Conservation (phyloP, 208 protist species). For the Novymonas esmeraldas region DNA sequence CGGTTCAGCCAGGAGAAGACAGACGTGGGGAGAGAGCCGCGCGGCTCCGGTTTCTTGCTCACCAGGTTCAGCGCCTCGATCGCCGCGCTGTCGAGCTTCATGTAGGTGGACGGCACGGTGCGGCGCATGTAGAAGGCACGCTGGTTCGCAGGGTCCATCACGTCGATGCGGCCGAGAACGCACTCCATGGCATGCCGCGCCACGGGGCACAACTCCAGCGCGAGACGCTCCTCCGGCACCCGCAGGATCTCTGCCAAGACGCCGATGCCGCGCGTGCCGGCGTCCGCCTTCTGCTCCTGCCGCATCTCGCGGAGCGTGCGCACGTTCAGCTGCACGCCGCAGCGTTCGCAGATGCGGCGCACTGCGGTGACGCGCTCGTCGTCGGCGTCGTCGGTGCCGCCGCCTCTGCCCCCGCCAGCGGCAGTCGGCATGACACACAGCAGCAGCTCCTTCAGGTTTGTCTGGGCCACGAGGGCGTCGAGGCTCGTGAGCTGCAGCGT, state of each 20-base stretch:
- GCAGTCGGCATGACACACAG: constrained; percentile 22
- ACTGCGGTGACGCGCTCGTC: constrained; percentile 59
- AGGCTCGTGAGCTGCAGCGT: constrained; percentile 73
- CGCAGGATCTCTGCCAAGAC: constrained; percentile 73
- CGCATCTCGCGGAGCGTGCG: constrained; percentile 38
- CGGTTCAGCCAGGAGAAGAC: constrained; percentile 96
- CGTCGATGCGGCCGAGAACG: constrained; percentile 64
- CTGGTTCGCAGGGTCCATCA: constrained; percentile 71
- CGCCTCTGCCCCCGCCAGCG: constrained; percentile 10
- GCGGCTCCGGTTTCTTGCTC: constrained; percentile 79
- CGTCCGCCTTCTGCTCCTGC: constrained; percentile 29
- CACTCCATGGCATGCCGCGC: constrained; percentile 69
- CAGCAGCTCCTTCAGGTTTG: constrained; percentile 85
- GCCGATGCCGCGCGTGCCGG: constrained; percentile 27
- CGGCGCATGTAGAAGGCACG: constrained; percentile 81
- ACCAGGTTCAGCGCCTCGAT: constrained; percentile 93
- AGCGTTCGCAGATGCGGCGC: constrained; percentile 83
- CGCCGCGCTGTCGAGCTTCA: constrained; percentile 94
- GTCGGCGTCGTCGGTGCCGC: constrained; percentile 14
- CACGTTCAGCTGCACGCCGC: constrained; percentile 52
- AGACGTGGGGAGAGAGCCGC: constrained; percentile 68
- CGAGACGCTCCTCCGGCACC: constrained; percentile 78
- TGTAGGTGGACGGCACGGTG: constrained; percentile 84
- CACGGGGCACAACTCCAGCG: constrained; percentile 42
- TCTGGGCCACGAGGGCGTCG: constrained; percentile 80